phyloP scores from a whole-genome alignment of 2,329 filamentous ascomycete genomes.

The Colletotrichum euphorbiae region DNA sequence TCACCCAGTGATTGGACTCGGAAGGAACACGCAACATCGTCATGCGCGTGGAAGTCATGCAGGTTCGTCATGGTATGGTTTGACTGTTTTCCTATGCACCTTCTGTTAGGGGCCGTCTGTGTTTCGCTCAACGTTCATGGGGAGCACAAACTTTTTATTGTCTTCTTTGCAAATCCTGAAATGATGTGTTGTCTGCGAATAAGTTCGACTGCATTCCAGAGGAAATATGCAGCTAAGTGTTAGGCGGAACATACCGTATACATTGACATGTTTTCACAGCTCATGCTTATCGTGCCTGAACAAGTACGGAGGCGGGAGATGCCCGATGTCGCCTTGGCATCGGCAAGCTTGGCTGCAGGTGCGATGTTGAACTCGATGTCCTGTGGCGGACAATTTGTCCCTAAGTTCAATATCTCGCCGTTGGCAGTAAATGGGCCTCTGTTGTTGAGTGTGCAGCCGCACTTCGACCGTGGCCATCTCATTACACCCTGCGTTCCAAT shows the following conservation, averaged over 20 bases:
- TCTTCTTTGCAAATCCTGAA: not conserved
- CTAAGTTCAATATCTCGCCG: not conserved
- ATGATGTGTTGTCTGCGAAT: not conserved
- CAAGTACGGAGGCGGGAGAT: not conserved
- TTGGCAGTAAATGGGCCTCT: not conserved
- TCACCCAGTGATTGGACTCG: not conserved
- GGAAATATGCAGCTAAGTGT: conserved; percentile 50
- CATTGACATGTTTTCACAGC: not conserved
- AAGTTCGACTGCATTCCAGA: conserved; percentile 43
- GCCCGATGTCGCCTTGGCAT: not conserved
- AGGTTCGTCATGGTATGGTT: not conserved
- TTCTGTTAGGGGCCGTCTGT: not conserved
- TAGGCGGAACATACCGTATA: not conserved
- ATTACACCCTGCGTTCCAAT: too few species aligned
- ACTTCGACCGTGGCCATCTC: too few species aligned
- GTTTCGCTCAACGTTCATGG: not conserved
- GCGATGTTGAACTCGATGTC: not conserved
- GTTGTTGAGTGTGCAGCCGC: too few species aligned
- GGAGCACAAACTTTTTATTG: not conserved
- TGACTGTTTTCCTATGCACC: not conserved
- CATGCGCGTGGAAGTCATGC: not conserved
- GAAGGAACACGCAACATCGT: not conserved
- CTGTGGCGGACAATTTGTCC: not conserved
- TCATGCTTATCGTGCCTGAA: not conserved
- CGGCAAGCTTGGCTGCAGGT: not conserved